These are phyloP conservation scores for Nicotiana tabacum DNA, from an alignment of 257 asterid species.

Conservation along the genomic window DNA sequence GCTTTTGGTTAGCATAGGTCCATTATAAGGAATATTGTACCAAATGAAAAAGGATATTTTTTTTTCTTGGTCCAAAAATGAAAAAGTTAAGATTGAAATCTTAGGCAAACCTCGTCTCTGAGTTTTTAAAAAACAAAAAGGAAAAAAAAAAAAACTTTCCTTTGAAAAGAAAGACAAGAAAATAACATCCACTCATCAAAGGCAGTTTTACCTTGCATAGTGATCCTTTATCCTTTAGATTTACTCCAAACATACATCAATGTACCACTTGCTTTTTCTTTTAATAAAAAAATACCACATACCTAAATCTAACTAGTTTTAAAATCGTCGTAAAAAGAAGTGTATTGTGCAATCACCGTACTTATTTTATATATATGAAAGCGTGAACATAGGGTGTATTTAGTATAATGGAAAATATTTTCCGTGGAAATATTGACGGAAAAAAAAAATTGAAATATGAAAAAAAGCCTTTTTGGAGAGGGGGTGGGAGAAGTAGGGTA, in stretches of 20 bases:
- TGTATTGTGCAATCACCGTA: not conserved
- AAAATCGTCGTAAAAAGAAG: not conserved
- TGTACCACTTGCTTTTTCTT: too few relatives aligned
- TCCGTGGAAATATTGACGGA: too few relatives aligned
- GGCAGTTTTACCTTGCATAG: not conserved
- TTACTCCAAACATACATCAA: too few relatives aligned
- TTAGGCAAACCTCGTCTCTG: not conserved
- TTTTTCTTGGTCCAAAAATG: too few relatives aligned
- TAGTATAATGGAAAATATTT: too few relatives aligned
- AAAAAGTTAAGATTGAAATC: not conserved
- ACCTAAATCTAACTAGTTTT: not conserved
- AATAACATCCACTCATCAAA: not conserved
- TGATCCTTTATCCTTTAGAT: too few relatives aligned
- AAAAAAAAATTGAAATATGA: too few relatives aligned
- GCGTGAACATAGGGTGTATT: too few relatives aligned
- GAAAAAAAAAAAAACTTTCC: not conserved
- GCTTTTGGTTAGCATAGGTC: not conserved
- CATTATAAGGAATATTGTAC: conserved; percentile 4
- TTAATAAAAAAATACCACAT: too few relatives aligned
- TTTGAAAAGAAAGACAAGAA: not conserved
- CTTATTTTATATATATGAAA: not conserved
- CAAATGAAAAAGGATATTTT: not conserved
- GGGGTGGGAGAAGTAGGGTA: too few relatives aligned
- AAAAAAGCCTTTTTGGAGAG: too few relatives aligned
- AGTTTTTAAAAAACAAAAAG: not conserved